Evolutionary conservation across 352 stramenopile species (phyloP).

Genomic region (Lagenidium sp.): DNA sequence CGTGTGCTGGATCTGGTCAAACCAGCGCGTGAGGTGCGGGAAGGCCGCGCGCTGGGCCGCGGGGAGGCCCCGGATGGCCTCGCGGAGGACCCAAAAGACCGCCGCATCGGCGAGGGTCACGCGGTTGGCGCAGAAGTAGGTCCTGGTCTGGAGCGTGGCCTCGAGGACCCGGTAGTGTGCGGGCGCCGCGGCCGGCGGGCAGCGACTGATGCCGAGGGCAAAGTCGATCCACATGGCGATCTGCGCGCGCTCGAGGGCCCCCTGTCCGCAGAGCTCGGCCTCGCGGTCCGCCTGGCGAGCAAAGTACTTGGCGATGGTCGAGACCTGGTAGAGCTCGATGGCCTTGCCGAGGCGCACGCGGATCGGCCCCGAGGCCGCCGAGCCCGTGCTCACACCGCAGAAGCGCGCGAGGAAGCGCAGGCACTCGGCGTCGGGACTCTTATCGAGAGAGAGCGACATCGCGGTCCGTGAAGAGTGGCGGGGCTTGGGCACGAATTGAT

Average conservation of each 20-base stretch:
- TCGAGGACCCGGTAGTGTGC: conserved; percentile 65
- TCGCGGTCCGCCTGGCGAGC: conserved; percentile 65
- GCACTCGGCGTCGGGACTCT: conserved; percentile 61
- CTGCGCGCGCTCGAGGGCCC: conserved; percentile 56
- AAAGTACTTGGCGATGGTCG: conserved; percentile 72
- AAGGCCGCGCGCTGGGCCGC: conserved; percentile 33
- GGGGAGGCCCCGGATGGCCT: conserved; percentile 25
- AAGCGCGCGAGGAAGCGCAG: conserved; percentile 80
- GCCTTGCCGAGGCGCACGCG: conserved; percentile 66
- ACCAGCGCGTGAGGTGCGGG: conserved; percentile 67
- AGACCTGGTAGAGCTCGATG: conserved; percentile 62
- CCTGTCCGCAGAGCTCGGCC: conserved; percentile 45
- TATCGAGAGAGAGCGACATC: conserved; percentile 80
- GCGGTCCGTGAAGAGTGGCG: background rate
- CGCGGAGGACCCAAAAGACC: conserved; percentile 61
- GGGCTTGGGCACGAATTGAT: too few relatives aligned
- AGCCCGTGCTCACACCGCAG: conserved; percentile 62
- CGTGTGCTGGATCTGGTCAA: conserved; percentile 83
- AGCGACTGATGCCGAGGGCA: conserved; percentile 34
- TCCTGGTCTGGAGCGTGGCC: conserved; percentile 35
- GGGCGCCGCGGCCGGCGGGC: conserved; percentile 18
- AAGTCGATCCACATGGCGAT: conserved; percentile 77
- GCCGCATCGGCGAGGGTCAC: conserved; percentile 71
- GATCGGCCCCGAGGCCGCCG: conserved; percentile 59
- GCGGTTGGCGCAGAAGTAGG: conserved; percentile 58